These are phyloP conservation scores for Sindora glabra DNA, from an alignment of 306 rosid genomes.

Conservation along the genomic window DNA sequence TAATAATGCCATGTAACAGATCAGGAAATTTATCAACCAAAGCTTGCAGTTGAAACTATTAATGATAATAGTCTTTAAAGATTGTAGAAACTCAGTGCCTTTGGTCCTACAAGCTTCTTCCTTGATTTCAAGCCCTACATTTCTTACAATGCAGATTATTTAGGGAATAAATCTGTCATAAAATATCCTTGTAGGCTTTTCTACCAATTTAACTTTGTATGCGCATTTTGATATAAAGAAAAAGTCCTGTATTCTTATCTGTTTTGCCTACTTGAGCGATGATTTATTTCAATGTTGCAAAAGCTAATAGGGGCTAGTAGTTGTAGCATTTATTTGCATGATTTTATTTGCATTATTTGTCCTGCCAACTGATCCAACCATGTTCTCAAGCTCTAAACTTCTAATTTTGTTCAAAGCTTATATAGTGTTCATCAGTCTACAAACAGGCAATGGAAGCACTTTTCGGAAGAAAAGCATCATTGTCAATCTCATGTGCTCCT, in stretches of 20 bases:
- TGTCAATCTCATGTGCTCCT: conserved; percentile 72
- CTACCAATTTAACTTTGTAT: not conserved
- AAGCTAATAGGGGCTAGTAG: not conserved
- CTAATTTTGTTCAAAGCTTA: conserved; percentile 29
- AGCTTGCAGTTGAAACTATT: not conserved
- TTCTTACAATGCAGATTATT: too few relatives aligned
- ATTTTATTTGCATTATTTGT: not conserved
- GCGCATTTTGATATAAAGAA: not conserved
- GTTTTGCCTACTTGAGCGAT: too few relatives aligned
- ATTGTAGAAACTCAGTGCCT: too few relatives aligned
- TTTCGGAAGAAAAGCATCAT: conserved; percentile 69
- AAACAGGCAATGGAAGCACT: conserved; percentile 87
- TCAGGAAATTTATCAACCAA: not conserved
- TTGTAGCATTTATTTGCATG: not conserved
- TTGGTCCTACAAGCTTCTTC: too few relatives aligned
- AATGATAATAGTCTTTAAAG: too few relatives aligned
- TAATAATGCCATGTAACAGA: not conserved
- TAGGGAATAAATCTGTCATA: too few relatives aligned
- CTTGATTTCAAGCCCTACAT: too few relatives aligned
- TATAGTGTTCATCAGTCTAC: conserved; percentile 58
- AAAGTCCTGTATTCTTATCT: too few relatives aligned
- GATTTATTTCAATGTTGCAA: not conserved
- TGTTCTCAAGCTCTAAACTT: conserved; percentile 1
- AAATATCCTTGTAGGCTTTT: not conserved
- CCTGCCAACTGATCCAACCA: not conserved